Base-by-base conservation (phyloP, 1,284 basidiomycete species). In the Tilletia horrida region DNA sequence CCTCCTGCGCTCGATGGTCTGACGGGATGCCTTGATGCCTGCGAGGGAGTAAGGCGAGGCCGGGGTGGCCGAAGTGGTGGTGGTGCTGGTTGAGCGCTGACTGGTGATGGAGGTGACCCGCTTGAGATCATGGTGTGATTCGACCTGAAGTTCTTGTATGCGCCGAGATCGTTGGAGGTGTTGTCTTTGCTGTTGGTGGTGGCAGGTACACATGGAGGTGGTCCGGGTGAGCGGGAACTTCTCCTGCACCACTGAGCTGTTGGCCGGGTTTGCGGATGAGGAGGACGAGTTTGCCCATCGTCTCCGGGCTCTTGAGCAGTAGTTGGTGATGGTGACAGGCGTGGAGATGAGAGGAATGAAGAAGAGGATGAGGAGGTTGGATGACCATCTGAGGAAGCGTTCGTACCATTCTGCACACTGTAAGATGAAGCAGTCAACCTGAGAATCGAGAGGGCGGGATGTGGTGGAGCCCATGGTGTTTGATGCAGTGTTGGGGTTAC, bases 11-110 rank as follows among this genome's bases (percentile, higher is more conserved):
- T 59, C 25, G 31, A 59, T 59, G 3, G 55, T 59, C 29, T 59
- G 27, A 14, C 55, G 55, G 16, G 27, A 31, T 1, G 55, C 55
- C 55, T 59, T 59, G 7, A 59, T 59, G 55, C 55, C 55, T 35
- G 55, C 55, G 29, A 59, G 29, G 55, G 55, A 59, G 55, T 59
- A 59, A 14, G 55, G 55, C 8, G 55, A 31, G 29, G 45, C 45
- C 7, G 45, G 35, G 35, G 35, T 11, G 6, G 35, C 35, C 4
- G 6, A 6, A 6, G 35, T 40, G 35, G 4, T 40, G 35, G 35
- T 40, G 35, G 35, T 40, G 35, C 6, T 11, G 11, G 4, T 40
- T 4, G 35, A 40, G 35, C 35, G 35, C 35, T 40, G 35, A 11
- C 35, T 40, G 35, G 35, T 40, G 35, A 40, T 40, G 6, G 35